Evolutionary conservation across 148 eudicot species (phyloP).

Genomic region (Heliamphora exappendiculata): DNA sequence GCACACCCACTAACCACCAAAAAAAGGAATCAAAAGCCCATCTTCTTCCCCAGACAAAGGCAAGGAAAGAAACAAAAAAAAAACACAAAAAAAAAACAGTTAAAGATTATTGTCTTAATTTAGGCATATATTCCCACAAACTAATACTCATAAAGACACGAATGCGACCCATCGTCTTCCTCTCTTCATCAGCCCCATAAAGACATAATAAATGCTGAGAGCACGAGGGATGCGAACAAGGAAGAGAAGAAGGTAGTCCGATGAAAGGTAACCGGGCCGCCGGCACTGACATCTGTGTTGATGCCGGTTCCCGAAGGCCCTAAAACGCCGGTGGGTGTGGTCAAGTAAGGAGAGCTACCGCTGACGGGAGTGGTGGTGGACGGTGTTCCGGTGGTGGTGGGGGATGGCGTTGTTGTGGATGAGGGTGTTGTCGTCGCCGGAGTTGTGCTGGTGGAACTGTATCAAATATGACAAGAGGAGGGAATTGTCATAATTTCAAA

Average conservation of each 20-base stretch:
- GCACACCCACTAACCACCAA: background rate
- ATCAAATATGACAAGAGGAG: no score
- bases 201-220: constrained; percentile 6
- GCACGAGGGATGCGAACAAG: background rate
- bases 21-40: constrained; percentile 3
- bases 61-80: background rate
- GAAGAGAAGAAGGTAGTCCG: constrained; percentile 3
- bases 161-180: background rate
- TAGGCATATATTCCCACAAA: background rate
- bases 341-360: constrained; percentile 8
- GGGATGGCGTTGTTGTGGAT: background rate
- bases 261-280: constrained; percentile 17
- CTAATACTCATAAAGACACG: background rate
- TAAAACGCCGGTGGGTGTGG: constrained; percentile 32
- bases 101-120: background rate
- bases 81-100: background rate
- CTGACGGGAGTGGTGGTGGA: constrained; percentile 20
- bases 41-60: background rate
- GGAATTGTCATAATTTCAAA: no score
- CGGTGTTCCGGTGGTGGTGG: constrained; percentile 18
- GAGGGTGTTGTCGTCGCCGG: background rate
- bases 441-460: constrained; percentile 2
- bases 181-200: constrained; percentile 7
- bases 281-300: constrained; percentile 30
- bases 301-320: constrained; percentile 32